Conservation (phyloP, 805 yeast species). For the Metschnikowia picachoensis region DNA sequence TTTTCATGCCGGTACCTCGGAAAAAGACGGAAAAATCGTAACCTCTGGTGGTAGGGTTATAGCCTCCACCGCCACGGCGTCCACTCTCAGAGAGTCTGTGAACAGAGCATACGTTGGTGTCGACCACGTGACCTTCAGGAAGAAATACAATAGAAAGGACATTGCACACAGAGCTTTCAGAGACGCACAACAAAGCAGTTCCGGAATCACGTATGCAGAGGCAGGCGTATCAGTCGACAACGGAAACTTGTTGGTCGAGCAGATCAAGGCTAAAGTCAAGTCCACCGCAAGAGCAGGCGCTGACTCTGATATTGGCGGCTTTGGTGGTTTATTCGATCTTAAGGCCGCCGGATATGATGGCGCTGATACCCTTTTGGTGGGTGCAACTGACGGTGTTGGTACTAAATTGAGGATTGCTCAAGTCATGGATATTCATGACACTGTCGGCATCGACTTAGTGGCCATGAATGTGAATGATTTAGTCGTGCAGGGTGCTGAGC, state of each 20-base stretch:
- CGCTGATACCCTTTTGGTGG: constrained; percentile 78
- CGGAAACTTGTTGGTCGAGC: constrained; percentile 86
- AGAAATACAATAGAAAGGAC: constrained; percentile 83
- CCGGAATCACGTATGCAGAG: constrained; percentile 78
- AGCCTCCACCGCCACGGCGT: constrained; percentile 85
- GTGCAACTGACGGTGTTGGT: constrained; percentile 99
- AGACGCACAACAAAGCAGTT: constrained; percentile 30
- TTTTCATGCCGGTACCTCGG: constrained; percentile 95
- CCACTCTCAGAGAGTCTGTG: constrained; percentile 74
- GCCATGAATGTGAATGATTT: constrained; percentile 99
- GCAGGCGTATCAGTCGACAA: constrained; percentile 98
- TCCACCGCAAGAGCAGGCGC: constrained; percentile 95
- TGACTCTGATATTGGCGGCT: constrained; percentile 97
- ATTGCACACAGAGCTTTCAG: constrained; percentile 96
- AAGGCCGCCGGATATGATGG: constrained; percentile 83
- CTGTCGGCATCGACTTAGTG: constrained; percentile 98
- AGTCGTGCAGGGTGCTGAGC: constrained; percentile 99
- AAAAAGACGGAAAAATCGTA: constrained; percentile 53
- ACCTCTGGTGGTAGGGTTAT: constrained; percentile 97
- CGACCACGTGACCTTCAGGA: constrained; percentile 63
- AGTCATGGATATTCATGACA: constrained; percentile 78
- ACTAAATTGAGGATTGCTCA: constrained; percentile 95
- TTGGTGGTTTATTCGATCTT: constrained; percentile 94
- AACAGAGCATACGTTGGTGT: constrained; percentile 84
- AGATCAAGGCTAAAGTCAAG: constrained; percentile 84